A percentile compares a stretch with the other conserved stretches of the same genome.
Evolutionary conservation across 2,329 filamentous ascomycete genomes (phyloP).

Genomic region (Fusarium sp.): DNA sequence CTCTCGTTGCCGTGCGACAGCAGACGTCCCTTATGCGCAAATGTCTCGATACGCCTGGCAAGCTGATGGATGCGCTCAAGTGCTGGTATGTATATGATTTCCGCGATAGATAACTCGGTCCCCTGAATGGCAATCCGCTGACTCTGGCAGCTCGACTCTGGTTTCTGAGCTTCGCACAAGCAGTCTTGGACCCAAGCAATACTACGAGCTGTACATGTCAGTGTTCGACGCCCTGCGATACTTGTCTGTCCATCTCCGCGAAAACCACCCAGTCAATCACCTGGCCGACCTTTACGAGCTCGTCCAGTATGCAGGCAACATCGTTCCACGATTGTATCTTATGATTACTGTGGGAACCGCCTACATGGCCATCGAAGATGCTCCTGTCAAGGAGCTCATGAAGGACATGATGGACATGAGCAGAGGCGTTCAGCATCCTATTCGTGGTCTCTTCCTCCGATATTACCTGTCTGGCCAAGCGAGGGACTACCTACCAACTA

Average conservation of each 20-base stretch:
- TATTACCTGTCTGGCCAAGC: constrained; percentile 98
- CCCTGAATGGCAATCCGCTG: constrained; percentile 17
- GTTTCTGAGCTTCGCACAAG: constrained; percentile 98
- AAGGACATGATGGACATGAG: constrained; percentile 99
- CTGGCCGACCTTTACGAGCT: constrained; percentile 97
- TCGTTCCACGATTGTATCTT: constrained; percentile 92
- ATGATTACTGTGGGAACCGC: constrained; percentile 99
- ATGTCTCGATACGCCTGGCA: constrained; percentile 94
- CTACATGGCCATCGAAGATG: constrained; percentile 98
- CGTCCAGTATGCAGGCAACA: constrained; percentile 97
- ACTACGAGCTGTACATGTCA: constrained; percentile 99
- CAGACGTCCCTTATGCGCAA: constrained; percentile 98
- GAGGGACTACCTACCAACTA: constrained; percentile 83
- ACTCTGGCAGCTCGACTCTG: constrained; percentile 79
- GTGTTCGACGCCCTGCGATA: constrained; percentile 98
- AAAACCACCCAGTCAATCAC: constrained; percentile 97
- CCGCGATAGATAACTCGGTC: background rate
- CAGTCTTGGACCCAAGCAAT: constrained; percentile 97
- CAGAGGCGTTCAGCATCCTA: constrained; percentile 94
- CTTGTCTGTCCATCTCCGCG: constrained; percentile 93
- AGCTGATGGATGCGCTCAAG: constrained; percentile 99
- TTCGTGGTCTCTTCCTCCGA: constrained; percentile 90
- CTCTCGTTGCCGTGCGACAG: constrained; percentile 92
- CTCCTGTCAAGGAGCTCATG: constrained; percentile 99
- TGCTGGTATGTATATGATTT: constrained; percentile 78